A percentile compares a stretch with the other conserved stretches of the same genome.
These are phyloP conservation scores for Blastocystis sp. DNA, from an alignment of 352 stramenopile genomes.

Conservation along the genomic window DNA sequence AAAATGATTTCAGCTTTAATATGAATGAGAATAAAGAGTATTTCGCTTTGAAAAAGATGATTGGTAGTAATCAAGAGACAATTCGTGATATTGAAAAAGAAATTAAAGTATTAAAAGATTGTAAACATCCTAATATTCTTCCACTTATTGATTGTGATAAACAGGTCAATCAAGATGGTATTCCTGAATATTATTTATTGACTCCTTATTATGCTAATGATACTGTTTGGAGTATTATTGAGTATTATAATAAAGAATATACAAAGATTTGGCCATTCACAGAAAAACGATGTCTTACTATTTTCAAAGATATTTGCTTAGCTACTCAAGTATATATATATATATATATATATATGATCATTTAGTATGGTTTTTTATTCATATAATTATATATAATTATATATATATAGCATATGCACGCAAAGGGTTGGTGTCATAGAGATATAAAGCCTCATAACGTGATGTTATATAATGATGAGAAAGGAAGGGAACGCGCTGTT, in stretches of 20 bases:
- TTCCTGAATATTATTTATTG: slow-evolving; percentile 9
- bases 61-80: not conserved
- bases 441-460: slow-evolving; percentile 38
- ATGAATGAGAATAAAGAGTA: not conserved
- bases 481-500: slow-evolving; percentile 11
- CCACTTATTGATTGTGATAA: slow-evolving; percentile 3
- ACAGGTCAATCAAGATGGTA: slow-evolving; percentile 5
- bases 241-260: slow-evolving; percentile 4
- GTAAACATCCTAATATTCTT: slow-evolving; percentile 32
- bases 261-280: slow-evolving; percentile 35
- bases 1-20: too few species aligned
- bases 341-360: too few species aligned
- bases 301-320: slow-evolving; percentile 19
- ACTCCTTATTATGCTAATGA: slow-evolving; percentile 16
- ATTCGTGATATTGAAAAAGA: slow-evolving; percentile 14
- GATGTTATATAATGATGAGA: slow-evolving; percentile 19
- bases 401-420: too few species aligned
- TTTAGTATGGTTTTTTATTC: too few species aligned
- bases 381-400: too few species aligned
- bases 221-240: slow-evolving; percentile 24
- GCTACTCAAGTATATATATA: slow-evolving; percentile 30
- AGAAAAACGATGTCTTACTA: slow-evolving; percentile 10
- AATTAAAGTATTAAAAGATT: slow-evolving; percentile 15
- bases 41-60: slow-evolving; percentile 34
- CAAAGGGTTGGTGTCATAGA: slow-evolving; percentile 29